Percentiles rank a stretch among this genome's conserved stretches.
Evolutionary conservation across 2,329 filamentous ascomycete genomes (phyloP).

Genomic region (Penicillium sp.): DNA sequence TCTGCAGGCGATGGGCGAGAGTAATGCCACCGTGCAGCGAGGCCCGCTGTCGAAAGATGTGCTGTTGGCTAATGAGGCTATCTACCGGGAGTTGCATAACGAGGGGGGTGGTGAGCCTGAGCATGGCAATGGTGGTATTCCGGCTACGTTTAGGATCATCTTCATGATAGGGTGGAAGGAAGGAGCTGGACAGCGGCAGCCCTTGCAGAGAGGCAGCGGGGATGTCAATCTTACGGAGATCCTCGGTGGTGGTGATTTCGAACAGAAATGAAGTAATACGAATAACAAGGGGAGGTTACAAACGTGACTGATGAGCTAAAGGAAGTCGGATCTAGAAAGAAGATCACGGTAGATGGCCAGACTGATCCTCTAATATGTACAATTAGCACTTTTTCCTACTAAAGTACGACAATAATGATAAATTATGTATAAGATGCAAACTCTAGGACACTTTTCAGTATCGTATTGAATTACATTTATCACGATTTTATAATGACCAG

Average conservation of each 20-base stretch:
- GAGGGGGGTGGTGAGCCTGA: constrained; percentile 49
- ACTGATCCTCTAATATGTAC: neutral
- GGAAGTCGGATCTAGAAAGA: neutral
- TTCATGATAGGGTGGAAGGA: constrained; percentile 99
- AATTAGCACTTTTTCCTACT: neutral
- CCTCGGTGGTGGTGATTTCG: constrained; percentile 47
- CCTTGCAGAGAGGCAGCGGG: constrained; percentile 77
- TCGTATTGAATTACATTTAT: no score
- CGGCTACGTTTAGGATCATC: constrained; percentile 90
- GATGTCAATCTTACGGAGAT: constrained; percentile 87
- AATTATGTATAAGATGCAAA: no score
- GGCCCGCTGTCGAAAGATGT: constrained; percentile 76
- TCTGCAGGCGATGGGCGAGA: constrained; percentile 93
- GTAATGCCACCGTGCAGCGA: constrained; percentile 80
- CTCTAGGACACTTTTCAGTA: no score
- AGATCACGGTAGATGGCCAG: neutral
- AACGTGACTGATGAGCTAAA: neutral
- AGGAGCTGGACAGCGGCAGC: constrained; percentile 71
- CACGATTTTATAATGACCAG: neutral
- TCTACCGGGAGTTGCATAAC: constrained; percentile 83
- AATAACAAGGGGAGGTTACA: neutral
- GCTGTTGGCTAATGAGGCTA: constrained; percentile 78
- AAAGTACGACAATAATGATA: no score
- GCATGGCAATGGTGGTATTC: constrained; percentile 56
- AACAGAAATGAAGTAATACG: constrained; percentile 12